Percentiles rank a stretch among this genome's conserved stretches.
These are phyloP conservation scores for Macrophomina pseudophaseolina DNA, from an alignment of 2,329 filamentous ascomycete genomes.

Conservation along the genomic window DNA sequence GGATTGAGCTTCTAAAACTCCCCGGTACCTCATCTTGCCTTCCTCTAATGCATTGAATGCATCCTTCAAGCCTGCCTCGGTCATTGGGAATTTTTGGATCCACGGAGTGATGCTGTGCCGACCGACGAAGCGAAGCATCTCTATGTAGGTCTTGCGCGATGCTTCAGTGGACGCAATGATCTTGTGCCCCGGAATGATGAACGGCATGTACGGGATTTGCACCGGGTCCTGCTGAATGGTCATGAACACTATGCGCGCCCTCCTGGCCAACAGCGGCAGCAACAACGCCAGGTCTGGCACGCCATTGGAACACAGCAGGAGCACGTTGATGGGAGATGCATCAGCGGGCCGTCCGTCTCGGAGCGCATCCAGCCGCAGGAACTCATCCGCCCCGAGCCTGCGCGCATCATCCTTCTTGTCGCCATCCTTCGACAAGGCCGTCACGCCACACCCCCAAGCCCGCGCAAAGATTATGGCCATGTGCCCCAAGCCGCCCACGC, in stretches of 20 bases:
- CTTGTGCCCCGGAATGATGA: conserved; percentile 40
- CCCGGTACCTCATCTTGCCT: conserved; percentile 28
- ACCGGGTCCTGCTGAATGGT: conserved; percentile 40
- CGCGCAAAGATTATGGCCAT: conserved; percentile 42
- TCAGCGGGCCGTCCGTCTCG: neutral
- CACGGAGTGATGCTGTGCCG: conserved; percentile 27
- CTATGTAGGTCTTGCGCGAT: conserved; percentile 13
- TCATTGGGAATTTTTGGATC: conserved; percentile 28
- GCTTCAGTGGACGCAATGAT: conserved; percentile 38
- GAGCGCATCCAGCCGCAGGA: conserved; percentile 12
- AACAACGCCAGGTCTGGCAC: conserved; percentile 35
- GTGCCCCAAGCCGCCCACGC: conserved; percentile 43
- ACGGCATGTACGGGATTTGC: conserved; percentile 40
- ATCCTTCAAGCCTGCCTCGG: conserved; percentile 27
- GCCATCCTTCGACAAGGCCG: conserved; percentile 33
- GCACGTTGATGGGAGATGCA: conserved; percentile 30
- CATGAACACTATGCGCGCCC: conserved; percentile 42
- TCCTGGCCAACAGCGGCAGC: conserved; percentile 36
- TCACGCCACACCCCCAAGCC: conserved; percentile 41
- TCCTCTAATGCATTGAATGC: conserved; percentile 25
- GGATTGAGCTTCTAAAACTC: conserved; percentile 14
- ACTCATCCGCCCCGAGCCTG: conserved; percentile 39
- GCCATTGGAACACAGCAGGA: conserved; percentile 39
- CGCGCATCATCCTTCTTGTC: conserved; percentile 36
- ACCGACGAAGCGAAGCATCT: conserved; percentile 29